phyloP scores from a whole-genome alignment of 2,329 filamentous ascomycete genomes.

The Penicillium verrucosum region DNA sequence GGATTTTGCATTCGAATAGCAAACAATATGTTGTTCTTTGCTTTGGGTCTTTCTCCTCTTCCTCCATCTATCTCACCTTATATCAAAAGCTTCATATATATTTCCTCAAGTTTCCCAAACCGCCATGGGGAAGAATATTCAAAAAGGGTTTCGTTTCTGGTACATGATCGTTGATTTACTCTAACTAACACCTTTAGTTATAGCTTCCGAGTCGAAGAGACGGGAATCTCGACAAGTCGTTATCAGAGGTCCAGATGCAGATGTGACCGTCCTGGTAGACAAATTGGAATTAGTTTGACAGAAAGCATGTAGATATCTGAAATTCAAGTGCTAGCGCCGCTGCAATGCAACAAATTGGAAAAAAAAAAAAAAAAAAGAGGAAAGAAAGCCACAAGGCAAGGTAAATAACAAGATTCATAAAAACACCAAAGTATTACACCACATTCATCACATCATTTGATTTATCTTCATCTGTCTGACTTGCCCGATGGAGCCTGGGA shows the following conservation, averaged over 20 bases:
- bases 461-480: slow-evolving; percentile 29
- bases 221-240: too few relatives aligned
- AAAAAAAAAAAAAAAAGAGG: not conserved
- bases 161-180: too few relatives aligned
- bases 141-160: too few relatives aligned
- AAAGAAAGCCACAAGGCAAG: not conserved
- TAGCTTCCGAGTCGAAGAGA: too few relatives aligned
- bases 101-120: too few relatives aligned
- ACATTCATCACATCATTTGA: slow-evolving; percentile 15
- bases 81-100: too few relatives aligned
- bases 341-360: slow-evolving; percentile 30
- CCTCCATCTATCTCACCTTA: too few relatives aligned
- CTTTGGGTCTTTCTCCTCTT: too few relatives aligned
- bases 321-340: slow-evolving; percentile 25
- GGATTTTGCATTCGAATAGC: not conserved
- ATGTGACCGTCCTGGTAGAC: not conserved
- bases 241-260: too few relatives aligned
- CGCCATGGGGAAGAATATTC: too few relatives aligned
- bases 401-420: slow-evolving; percentile 9
- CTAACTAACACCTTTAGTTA: too few relatives aligned
- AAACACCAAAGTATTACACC: slow-evolving; percentile 15
- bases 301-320: slow-evolving; percentile 13
- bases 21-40: not conserved
- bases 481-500: slow-evolving; percentile 60
- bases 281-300: slow-evolving; percentile 10